A percentile compares a stretch with the other conserved stretches of the same genome.
Conservation (phyloP, 345 rosid species). For the Linum tenue region DNA sequence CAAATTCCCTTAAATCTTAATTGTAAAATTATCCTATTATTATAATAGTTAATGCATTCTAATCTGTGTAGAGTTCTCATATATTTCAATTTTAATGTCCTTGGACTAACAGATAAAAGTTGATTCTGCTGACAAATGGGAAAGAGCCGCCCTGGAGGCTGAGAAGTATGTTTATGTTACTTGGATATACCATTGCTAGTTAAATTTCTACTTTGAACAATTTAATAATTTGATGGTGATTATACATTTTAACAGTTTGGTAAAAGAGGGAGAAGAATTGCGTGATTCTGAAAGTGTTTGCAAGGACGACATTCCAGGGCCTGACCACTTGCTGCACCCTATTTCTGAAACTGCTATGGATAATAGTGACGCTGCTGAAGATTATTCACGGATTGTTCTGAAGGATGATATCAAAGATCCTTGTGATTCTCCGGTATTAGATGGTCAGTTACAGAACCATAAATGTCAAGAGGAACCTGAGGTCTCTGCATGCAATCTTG, state of each 20-base stretch:
- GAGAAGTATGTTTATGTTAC: constrained; percentile 9
- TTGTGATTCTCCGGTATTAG: constrained; percentile 2
- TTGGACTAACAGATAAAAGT: constrained; percentile 16
- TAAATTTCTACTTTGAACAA: not conserved
- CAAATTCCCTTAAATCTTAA: too few relatives aligned
- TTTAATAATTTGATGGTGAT: constrained; percentile 2
- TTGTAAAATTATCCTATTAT: not conserved
- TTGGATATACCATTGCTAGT: not conserved
- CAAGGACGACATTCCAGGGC: constrained; percentile 5
- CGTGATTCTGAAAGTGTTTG: constrained; percentile 2
- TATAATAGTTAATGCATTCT: not conserved
- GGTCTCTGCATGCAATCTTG: constrained; percentile 11
- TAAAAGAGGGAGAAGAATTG: constrained; percentile 5
- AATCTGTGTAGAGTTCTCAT: not conserved
- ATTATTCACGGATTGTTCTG: constrained; percentile 8
- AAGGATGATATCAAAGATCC: constrained; percentile 11
- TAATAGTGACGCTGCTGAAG: constrained; percentile 3
- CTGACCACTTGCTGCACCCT: constrained; percentile 9
- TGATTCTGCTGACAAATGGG: not conserved
- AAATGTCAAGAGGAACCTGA: constrained; percentile 14
- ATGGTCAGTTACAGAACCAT: constrained; percentile 8
- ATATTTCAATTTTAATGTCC: not conserved
- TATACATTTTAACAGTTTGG: constrained; percentile 7
- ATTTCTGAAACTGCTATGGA: constrained; percentile 6
- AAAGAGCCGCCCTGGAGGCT: constrained; percentile 11